phyloP scores from a whole-genome alignment of 208 protist species.

The Wallacemonas sp. region DNA sequence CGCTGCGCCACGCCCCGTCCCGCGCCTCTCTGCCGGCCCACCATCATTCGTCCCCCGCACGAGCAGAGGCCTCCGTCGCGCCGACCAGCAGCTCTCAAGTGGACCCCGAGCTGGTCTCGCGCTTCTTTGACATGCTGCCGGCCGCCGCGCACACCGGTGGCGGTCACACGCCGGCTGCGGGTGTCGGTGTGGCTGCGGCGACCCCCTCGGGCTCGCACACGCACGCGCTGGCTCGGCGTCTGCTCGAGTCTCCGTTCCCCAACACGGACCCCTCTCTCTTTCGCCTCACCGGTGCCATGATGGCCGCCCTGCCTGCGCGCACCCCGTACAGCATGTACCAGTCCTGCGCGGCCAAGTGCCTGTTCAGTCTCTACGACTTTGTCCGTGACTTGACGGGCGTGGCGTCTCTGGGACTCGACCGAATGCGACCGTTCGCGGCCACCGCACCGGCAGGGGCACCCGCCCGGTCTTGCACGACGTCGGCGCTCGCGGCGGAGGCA shows the following conservation, averaged over 20 bases:
- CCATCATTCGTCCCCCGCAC: too few relatives aligned
- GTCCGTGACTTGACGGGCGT: conserved; percentile 71
- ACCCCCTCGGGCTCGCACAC: too few relatives aligned
- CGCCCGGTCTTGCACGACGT: neutral
- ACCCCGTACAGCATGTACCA: conserved; percentile 71
- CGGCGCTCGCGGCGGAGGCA: neutral
- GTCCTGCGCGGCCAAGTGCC: conserved; percentile 39
- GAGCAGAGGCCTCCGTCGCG: too few relatives aligned
- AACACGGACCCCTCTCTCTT: conserved; percentile 72
- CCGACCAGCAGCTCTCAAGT: too few relatives aligned
- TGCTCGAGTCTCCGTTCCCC: conserved; percentile 52
- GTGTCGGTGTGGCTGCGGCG: too few relatives aligned
- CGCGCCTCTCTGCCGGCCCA: too few relatives aligned
- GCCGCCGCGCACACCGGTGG: too few relatives aligned
- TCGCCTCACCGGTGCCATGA: conserved; percentile 65
- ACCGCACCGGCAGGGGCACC: neutral
- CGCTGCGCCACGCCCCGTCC: conserved; percentile 37
- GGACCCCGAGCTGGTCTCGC: too few relatives aligned
- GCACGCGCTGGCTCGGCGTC: neutral
- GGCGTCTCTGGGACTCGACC: conserved; percentile 63
- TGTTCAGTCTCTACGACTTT: conserved; percentile 63
- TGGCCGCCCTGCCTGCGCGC: conserved; percentile 45
- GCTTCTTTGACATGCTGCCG: too few relatives aligned
- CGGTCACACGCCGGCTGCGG: too few relatives aligned
- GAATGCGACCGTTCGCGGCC: conserved; percentile 31